A percentile compares a stretch with the other conserved stretches of the same genome.
phyloP scores from a whole-genome alignment of 2,329 filamentous ascomycete species.

The Epichloe sp. region DNA sequence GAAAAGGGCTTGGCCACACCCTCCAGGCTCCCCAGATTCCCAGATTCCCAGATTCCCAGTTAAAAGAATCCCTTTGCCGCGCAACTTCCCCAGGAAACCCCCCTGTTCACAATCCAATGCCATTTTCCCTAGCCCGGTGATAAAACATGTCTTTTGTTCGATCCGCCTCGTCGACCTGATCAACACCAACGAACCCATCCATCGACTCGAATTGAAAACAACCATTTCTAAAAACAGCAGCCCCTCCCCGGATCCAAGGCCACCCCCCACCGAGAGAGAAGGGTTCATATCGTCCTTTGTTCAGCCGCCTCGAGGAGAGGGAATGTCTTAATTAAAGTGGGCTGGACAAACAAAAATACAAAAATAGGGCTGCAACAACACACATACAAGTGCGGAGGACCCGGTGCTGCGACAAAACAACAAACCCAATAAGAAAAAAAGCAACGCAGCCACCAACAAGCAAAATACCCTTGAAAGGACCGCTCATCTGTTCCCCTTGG shows the following conservation, averaged over 20 bases:
- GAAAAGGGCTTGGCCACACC: neutral
- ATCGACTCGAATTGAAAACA: neutral
- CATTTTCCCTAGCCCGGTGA: neutral
- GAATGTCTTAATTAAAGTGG: neutral
- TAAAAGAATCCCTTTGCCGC: conserved; percentile 2
- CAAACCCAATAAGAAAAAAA: neutral
- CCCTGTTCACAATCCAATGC: neutral
- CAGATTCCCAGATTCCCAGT: neutral
- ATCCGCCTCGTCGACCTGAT: neutral
- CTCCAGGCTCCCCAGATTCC: neutral
- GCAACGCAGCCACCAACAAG: neutral
- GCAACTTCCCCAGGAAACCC: neutral
- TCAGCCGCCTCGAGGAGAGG: neutral
- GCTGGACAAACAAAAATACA: neutral
- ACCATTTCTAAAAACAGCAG: neutral
- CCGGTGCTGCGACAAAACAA: too few relatives aligned
- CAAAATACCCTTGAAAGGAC: neutral
- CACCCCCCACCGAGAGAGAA: neutral
- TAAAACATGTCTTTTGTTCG: neutral
- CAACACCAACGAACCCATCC: neutral
- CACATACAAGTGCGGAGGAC: neutral
- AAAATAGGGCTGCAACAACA: neutral
- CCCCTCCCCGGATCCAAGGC: neutral
- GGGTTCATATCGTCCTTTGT: neutral
- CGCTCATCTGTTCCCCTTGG: neutral